phyloP scores from a whole-genome alignment of 2,329 filamentous ascomycete species.

The Fusarium phyllophilum region DNA sequence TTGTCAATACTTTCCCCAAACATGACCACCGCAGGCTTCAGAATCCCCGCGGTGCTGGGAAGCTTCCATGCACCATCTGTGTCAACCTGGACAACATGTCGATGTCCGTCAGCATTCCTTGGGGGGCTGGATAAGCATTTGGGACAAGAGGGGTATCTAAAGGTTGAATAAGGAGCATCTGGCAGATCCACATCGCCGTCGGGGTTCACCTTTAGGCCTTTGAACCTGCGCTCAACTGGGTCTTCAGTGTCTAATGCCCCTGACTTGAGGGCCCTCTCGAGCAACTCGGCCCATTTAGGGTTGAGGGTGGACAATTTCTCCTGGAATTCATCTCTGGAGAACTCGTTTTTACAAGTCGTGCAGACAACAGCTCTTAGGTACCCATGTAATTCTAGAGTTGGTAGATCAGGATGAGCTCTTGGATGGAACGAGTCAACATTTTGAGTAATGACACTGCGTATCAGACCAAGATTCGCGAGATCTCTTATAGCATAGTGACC shows the following conservation, averaged over 20 bases:
- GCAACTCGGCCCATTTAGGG: constrained; percentile 83
- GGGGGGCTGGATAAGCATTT: constrained; percentile 76
- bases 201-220: constrained; percentile 85
- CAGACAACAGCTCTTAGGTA: constrained; percentile 86
- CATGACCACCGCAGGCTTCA: constrained; percentile 96
- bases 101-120: constrained; percentile 62
- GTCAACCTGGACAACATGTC: constrained; percentile 74
- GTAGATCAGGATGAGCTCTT: constrained; percentile 76
- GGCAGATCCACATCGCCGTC: constrained; percentile 95
- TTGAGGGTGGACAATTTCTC: constrained; percentile 79
- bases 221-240: constrained; percentile 71
- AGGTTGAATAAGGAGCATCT: constrained; percentile 86
- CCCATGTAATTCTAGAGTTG: constrained; percentile 89
- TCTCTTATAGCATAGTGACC: constrained; percentile 81
- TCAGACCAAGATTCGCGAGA: constrained; percentile 75
- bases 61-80: constrained; percentile 80
- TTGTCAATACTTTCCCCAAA: constrained; percentile 88
- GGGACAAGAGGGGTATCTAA: constrained; percentile 91
- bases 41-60: constrained; percentile 75
- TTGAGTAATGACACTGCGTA: constrained; percentile 86
- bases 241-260: constrained; percentile 84
- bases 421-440: constrained; percentile 97
- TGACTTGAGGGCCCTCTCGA: constrained; percentile 75
- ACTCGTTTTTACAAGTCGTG: constrained; percentile 78
- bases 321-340: constrained; percentile 80